Percentiles rank a stretch among this genome's conserved stretches.
Evolutionary conservation across 345 rosid genomes (phyloP).

Genomic region (Syzygium aromaticum): DNA sequence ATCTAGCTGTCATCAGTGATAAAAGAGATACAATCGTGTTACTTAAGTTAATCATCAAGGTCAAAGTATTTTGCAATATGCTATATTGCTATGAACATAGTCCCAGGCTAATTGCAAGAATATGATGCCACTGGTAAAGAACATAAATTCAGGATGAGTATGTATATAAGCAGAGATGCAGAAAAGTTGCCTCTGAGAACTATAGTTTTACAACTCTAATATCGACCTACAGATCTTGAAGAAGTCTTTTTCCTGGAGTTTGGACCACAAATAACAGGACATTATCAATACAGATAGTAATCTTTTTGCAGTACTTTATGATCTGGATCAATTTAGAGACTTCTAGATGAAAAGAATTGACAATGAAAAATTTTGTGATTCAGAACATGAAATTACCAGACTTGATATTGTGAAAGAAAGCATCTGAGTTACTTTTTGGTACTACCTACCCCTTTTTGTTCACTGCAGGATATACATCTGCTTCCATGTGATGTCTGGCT

Average conservation of each 20-base stretch:
- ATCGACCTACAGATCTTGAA: neutral
- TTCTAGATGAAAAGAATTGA: neutral
- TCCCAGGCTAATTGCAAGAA: neutral
- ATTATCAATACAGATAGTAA: neutral
- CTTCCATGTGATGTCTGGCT: neutral
- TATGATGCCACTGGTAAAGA: accelerated
- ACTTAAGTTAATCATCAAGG: neutral
- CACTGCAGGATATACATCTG: neutral
- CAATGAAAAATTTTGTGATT: neutral
- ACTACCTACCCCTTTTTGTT: neutral
- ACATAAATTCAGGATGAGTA: neutral
- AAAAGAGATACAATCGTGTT: neutral
- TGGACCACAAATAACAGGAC: neutral
- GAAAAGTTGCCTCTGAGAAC: neutral
- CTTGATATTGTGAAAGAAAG: neutral
- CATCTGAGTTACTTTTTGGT: neutral
- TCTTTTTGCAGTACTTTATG: neutral
- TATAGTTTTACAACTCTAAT: neutral
- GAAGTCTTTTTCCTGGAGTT: neutral
- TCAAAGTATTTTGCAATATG: neutral
- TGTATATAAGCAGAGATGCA: neutral
- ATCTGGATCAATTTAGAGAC: neutral
- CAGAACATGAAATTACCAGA: neutral
- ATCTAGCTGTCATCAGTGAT: neutral
- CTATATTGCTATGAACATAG: neutral